A percentile compares a stretch with the other conserved stretches of the same genome.
Evolutionary conservation across 2,329 filamentous ascomycete genomes (phyloP).

Genomic region (Pseudogymnoascus sp.): DNA sequence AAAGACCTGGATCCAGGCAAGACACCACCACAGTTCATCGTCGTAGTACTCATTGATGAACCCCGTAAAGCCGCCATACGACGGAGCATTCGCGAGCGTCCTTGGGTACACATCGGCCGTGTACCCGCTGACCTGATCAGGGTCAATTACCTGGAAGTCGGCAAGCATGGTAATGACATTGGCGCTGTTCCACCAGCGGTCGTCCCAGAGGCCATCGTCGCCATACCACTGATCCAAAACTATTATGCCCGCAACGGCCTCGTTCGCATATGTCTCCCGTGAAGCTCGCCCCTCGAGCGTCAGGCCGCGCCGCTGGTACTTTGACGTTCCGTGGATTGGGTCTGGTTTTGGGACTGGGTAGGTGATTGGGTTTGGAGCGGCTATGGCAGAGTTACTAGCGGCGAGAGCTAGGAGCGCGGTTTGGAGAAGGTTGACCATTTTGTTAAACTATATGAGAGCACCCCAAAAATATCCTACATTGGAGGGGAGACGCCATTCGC

Average conservation of each 20-base stretch:
- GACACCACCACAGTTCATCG: conserved; percentile 57
- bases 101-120: conserved; percentile 19
- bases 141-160: conserved; percentile 35
- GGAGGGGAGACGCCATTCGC: not conserved
- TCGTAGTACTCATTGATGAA: conserved; percentile 50
- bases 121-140: conserved; percentile 14
- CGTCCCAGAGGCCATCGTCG: conserved; percentile 52
- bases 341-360: not conserved
- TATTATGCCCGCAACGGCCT: conserved; percentile 28
- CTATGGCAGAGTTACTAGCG: not conserved
- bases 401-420: not conserved
- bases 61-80: conserved; percentile 28
- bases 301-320: not conserved
- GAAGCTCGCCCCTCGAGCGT: conserved; percentile 12
- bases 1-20: conserved; percentile 48
- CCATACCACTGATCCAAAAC: conserved; percentile 53
- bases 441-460: not conserved
- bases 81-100: conserved; percentile 20
- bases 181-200: conserved; percentile 64
- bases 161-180: conserved; percentile 57
- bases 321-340: not conserved
- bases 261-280: conserved; percentile 17
- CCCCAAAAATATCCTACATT: not conserved
- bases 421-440: not conserved
- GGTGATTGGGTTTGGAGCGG: not conserved